A percentile compares a stretch with the other conserved stretches of the same genome.
These are phyloP conservation scores for Isabelozyma gotoi DNA, from an alignment of 805 yeast genomes.

Conservation along the genomic window DNA sequence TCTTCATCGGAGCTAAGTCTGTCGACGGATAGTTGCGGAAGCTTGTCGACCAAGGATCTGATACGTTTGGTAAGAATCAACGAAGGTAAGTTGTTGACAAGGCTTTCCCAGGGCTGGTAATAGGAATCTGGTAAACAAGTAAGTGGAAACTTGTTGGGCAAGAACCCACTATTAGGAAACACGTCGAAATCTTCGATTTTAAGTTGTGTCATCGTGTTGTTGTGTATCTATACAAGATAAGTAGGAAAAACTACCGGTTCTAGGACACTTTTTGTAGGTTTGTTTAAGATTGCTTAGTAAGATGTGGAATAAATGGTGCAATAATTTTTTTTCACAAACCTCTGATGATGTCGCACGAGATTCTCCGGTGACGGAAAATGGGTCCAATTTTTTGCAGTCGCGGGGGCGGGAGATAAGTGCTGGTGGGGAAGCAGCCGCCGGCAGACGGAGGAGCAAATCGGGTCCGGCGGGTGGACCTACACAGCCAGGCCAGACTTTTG, in stretches of 20 bases:
- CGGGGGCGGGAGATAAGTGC: not conserved
- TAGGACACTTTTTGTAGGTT: no score
- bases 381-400: not conserved
- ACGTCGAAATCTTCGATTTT: constrained; percentile 63
- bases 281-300: no score
- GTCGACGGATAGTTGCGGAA: constrained; percentile 57
- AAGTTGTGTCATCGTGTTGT: constrained; percentile 14
- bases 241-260: no score
- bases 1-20: constrained; percentile 47
- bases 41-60: constrained; percentile 58
- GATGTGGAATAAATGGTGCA: no score
- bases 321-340: not conserved
- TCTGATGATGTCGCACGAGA: not conserved
- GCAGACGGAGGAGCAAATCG: no score
- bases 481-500: no score
- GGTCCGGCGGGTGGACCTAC: no score
- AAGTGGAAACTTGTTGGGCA: constrained; percentile 70
- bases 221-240: no score
- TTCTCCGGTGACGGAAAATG: no score
- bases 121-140: constrained; percentile 57
- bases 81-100: constrained; percentile 69
- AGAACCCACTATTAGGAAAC: constrained; percentile 70
- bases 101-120: constrained; percentile 74
- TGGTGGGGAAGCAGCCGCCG: not conserved
- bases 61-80: constrained; percentile 65